A percentile compares a stretch with the other conserved stretches of the same genome.
Evolutionary conservation across 2,329 filamentous ascomycete genomes (phyloP).

Genomic region (Plenodomus lindquistii): DNA sequence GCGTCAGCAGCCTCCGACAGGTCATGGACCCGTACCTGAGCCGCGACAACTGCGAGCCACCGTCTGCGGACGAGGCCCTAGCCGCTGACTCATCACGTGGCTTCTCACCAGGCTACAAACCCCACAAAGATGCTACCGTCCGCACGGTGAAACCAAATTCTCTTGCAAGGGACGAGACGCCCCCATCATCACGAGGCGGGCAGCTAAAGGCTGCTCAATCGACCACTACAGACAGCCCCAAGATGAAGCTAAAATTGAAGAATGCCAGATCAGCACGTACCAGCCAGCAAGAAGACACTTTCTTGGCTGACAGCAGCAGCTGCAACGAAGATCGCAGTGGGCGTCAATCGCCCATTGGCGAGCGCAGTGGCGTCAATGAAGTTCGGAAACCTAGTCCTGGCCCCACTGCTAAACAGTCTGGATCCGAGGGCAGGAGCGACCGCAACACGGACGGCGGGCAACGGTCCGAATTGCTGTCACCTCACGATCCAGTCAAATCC

Average conservation of each 20-base stretch:
- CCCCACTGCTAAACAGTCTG: conserved; percentile 29
- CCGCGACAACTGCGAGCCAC: conserved; percentile 34
- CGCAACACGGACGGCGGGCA: conserved; percentile 29
- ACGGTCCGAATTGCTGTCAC: conserved; percentile 27
- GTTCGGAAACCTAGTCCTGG: conserved; percentile 33
- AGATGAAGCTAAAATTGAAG: conserved; percentile 49
- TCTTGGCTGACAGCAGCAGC: conserved; percentile 57
- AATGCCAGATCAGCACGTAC: conserved; percentile 25
- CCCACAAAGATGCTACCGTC: conserved; percentile 72
- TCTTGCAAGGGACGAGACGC: conserved; percentile 29
- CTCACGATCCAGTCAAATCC: conserved; percentile 21
- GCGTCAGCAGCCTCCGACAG: conserved; percentile 78
- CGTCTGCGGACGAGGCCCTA: conserved; percentile 24
- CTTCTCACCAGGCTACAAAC: conserved; percentile 77
- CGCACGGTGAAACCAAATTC: conserved; percentile 61
- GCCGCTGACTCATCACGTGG: conserved; percentile 55
- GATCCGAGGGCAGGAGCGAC: conserved; percentile 24
- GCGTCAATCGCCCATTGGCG: conserved; percentile 33
- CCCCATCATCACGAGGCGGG: conserved; percentile 30
- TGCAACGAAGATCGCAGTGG: conserved; percentile 54
- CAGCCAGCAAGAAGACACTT: conserved; percentile 49
- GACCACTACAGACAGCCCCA: conserved; percentile 35
- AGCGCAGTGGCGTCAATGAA: conserved; percentile 32
- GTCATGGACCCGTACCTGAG: conserved; percentile 84
- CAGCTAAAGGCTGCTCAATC: conserved; percentile 28